Percentiles rank a stretch among this genome's conserved stretches.
Evolutionary conservation across 169 alveolate species (phyloP).

Genomic region (Plasmodium blacklocki): DNA sequence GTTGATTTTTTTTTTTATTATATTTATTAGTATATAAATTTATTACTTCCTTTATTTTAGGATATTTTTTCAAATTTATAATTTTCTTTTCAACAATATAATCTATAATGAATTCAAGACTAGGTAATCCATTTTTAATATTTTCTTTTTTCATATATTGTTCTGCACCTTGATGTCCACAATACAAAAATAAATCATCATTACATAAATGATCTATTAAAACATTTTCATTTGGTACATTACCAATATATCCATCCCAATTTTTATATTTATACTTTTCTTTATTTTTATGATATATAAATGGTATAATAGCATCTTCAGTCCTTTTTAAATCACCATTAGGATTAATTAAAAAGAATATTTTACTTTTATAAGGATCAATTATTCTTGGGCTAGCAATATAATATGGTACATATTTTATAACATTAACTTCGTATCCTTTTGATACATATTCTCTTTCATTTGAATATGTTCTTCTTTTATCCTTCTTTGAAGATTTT

Average conservation of each 20-base stretch:
- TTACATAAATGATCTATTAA: constrained; percentile 66
- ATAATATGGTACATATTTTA: constrained; percentile 74
- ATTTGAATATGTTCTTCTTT: constrained; percentile 75
- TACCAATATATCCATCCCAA: constrained; percentile 77
- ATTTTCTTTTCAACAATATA: neutral
- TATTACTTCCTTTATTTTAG: neutral
- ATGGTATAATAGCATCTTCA: constrained; percentile 73
- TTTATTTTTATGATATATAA: constrained; percentile 70
- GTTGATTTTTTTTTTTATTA: neutral
- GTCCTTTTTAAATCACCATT: constrained; percentile 76
- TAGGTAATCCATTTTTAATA: constrained; percentile 72
- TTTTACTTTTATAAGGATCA: constrained; percentile 70
- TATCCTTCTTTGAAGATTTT: constrained; percentile 4
- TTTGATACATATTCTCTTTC: constrained; percentile 32
- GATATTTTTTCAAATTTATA: neutral
- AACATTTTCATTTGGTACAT: constrained; percentile 52
- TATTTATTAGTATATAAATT: neutral
- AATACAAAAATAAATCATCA: constrained; percentile 79
- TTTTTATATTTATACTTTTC: constrained; percentile 62
- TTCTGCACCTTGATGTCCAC: constrained; percentile 87
- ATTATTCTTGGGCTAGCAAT: constrained; percentile 40
- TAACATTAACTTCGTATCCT: constrained; percentile 16
- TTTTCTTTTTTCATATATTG: constrained; percentile 77
- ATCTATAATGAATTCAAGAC: neutral
- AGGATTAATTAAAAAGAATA: constrained; percentile 74